Evolutionary conservation across 257 asterid genomes (phyloP).

Genomic region (Verbascum thapsus): DNA sequence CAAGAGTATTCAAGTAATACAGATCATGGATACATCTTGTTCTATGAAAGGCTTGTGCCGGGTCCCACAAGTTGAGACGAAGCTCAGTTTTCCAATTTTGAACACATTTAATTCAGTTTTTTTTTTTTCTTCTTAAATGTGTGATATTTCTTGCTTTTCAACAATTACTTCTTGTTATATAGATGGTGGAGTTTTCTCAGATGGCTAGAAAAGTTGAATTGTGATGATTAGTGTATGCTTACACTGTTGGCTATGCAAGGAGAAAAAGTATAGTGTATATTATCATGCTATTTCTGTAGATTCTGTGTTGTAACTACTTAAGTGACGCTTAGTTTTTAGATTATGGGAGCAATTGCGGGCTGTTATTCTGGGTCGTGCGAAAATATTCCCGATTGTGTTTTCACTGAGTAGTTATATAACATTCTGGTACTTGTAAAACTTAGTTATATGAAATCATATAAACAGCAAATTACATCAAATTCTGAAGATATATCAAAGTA

Average conservation of each 20-base stretch:
- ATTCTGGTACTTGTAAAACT: slow-evolving; percentile 1
- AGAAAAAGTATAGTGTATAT: slow-evolving; percentile 28
- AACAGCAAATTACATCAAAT: too few species aligned
- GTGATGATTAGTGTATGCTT: slow-evolving; percentile 29
- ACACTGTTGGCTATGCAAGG: slow-evolving; percentile 31
- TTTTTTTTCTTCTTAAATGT: slow-evolving; percentile 18
- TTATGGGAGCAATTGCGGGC: slow-evolving; percentile 16
- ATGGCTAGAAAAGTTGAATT: slow-evolving; percentile 26
- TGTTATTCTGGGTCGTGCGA: not conserved
- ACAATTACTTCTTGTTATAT: slow-evolving; percentile 22
- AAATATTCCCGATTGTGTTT: not conserved
- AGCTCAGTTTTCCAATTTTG: slow-evolving; percentile 32
- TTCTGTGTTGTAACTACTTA: slow-evolving; percentile 22
- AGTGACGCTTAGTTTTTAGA: slow-evolving; percentile 2
- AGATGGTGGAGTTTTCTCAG: slow-evolving; percentile 14
- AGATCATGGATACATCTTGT: slow-evolving; percentile 82
- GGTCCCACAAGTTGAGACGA: slow-evolving; percentile 48
- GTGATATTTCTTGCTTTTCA: slow-evolving; percentile 26
- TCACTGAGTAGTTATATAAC: not conserved
- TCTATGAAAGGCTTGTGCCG: slow-evolving; percentile 59
- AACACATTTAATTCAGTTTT: slow-evolving; percentile 25
- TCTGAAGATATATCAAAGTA: too few species aligned
- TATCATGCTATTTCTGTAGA: slow-evolving; percentile 22
- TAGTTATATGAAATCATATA: not conserved
- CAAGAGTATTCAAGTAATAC: slow-evolving; percentile 85